Evolutionary conservation across 345 rosid species (phyloP).

Genomic region (Erodium maritimum): DNA sequence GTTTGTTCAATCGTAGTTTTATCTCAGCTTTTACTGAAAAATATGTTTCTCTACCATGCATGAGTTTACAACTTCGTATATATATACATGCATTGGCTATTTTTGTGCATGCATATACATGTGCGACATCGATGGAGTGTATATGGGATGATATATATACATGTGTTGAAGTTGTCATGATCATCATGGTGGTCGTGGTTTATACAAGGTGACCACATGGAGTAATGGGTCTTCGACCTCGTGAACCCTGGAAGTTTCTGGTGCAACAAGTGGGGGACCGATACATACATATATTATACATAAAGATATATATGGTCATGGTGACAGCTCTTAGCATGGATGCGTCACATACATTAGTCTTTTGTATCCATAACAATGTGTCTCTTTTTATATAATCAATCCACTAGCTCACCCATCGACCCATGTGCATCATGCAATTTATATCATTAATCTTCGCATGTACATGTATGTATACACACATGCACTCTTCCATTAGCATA

Average conservation of each 20-base stretch:
- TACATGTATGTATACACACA: too few relatives aligned
- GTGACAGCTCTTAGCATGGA: neutral
- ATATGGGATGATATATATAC: neutral
- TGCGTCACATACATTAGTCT: neutral
- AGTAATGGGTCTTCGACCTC: constrained; percentile 7
- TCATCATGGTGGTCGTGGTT: neutral
- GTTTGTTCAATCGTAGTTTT: too few relatives aligned
- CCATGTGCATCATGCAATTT: too few relatives aligned
- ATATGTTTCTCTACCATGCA: too few relatives aligned
- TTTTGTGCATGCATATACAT: neutral
- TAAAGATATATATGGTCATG: neutral
- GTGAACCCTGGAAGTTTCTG: constrained; percentile 21
- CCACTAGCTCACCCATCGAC: too few relatives aligned
- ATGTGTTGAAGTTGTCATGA: neutral
- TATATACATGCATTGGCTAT: neutral
- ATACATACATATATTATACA: neutral
- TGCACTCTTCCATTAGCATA: too few relatives aligned
- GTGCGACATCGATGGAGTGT: too few relatives aligned
- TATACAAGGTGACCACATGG: constrained; percentile 17
- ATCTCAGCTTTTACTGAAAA: neutral
- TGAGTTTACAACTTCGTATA: too few relatives aligned
- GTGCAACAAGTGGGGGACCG: constrained; percentile 19
- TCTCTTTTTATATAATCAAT: too few relatives aligned
- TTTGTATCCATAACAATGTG: neutral
- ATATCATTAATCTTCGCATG: too few relatives aligned